phyloP scores from a whole-genome alignment of 1,139 yeast species.

The Scheffersomyces stambukii region DNA sequence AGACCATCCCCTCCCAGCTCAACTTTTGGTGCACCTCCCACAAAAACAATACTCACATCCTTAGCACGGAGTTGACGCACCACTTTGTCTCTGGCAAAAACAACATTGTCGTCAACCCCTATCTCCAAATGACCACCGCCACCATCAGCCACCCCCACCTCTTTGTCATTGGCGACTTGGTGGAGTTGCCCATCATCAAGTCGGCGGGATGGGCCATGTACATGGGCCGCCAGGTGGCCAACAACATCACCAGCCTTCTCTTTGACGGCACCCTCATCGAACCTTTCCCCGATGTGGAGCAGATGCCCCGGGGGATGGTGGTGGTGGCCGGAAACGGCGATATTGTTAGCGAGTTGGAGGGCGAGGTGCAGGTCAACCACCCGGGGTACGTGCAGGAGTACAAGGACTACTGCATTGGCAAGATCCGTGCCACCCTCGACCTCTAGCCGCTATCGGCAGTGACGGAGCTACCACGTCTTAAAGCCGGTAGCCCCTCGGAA shows the following conservation, averaged over 20 bases:
- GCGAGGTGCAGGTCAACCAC: conserved; percentile 32
- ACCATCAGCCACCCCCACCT: conserved; percentile 18
- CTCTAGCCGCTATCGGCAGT: conserved; percentile 3
- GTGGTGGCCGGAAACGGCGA: conserved; percentile 41
- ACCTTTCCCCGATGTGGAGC: conserved; percentile 29
- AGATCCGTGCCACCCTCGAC: conserved; percentile 17
- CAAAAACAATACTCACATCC: conserved; percentile 32
- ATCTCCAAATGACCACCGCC: conserved; percentile 28
- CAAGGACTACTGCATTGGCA: conserved; percentile 31
- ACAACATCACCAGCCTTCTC: conserved; percentile 29
- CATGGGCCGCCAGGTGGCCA: conserved; percentile 41
- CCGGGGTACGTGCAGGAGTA: conserved; percentile 36
- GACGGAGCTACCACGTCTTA: no score
- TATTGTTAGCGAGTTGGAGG: conserved; percentile 35
- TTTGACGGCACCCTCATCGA: conserved; percentile 28
- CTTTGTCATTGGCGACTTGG: conserved; percentile 41
- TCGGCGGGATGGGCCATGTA: conserved; percentile 49
- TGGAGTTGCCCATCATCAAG: conserved; percentile 38
- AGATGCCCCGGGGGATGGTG: conserved; percentile 42
- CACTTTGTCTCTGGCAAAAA: conserved; percentile 22
- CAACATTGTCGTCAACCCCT: conserved; percentile 32
- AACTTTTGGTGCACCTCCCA: conserved; percentile 46
- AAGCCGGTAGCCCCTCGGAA: no score
- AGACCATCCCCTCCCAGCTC: conserved; percentile 26
- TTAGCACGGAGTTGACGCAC: conserved; percentile 14